Percentiles rank a stretch among this genome's conserved stretches.
phyloP scores from a whole-genome alignment of 495 filamentous ascomycete genomes.

The Cenococcum geophilum region DNA sequence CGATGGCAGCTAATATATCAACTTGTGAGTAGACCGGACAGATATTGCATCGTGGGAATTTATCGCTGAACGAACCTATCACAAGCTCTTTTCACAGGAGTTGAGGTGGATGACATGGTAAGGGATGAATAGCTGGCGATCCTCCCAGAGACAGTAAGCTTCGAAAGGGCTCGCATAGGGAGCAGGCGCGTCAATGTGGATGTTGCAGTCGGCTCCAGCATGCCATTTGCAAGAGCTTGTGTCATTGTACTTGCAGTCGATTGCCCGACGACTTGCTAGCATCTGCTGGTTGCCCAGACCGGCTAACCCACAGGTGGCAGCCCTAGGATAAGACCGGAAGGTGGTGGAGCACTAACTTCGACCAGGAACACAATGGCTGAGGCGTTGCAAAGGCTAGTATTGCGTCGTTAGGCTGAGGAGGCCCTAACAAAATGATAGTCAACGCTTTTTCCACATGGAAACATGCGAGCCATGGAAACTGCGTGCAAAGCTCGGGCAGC shows the following conservation, averaged over 20 bases:
- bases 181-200: not conserved
- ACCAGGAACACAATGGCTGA: conserved; percentile 1
- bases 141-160: conserved; percentile 8
- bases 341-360: not conserved
- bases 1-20: conserved; percentile 54
- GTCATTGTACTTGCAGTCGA: conserved; percentile 26
- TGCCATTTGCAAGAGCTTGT: conserved; percentile 16
- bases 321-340: not conserved
- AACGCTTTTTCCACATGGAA: conserved; percentile 2
- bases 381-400: not conserved
- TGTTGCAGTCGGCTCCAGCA: not conserved
- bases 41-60: not conserved
- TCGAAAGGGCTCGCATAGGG: conserved; percentile 6
- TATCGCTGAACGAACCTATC: conserved; percentile 25
- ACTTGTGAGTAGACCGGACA: not conserved
- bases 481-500: not conserved
- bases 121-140: not conserved
- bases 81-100: conserved; percentile 31
- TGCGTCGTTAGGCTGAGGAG: not conserved
- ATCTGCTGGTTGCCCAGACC: conserved; percentile 2
- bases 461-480: not conserved
- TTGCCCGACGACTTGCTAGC: conserved; percentile 13
- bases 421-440: not conserved
- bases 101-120: conserved; percentile 14
- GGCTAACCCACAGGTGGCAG: not conserved